phyloP scores from a whole-genome alignment of 108 stramenopile species.

The Chaetoceros tenuissimus region DNA sequence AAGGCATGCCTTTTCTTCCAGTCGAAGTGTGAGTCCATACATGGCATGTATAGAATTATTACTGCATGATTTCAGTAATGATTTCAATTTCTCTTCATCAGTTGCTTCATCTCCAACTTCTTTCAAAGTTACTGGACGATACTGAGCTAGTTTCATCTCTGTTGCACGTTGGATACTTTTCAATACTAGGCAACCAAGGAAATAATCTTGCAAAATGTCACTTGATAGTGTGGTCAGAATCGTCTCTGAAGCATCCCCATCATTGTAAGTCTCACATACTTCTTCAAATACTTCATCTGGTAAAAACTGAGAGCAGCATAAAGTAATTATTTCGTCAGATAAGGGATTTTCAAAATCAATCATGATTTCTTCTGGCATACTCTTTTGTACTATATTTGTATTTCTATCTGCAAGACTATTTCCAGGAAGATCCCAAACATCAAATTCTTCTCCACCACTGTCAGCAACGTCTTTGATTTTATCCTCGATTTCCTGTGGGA shows the following conservation, averaged over 20 bases:
- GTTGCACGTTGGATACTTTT: slow-evolving; percentile 35
- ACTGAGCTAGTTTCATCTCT: slow-evolving; percentile 15
- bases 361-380: slow-evolving; percentile 27
- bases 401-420: not conserved
- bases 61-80: not conserved
- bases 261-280: slow-evolving; percentile 15
- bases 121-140: slow-evolving; percentile 8
- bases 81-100: slow-evolving; percentile 5
- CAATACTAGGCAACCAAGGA: slow-evolving; percentile 59
- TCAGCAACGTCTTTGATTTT: slow-evolving; percentile 5
- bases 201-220: slow-evolving; percentile 45
- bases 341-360: slow-evolving; percentile 18
- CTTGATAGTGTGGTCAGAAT: slow-evolving; percentile 3
- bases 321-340: slow-evolving; percentile 60
- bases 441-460: slow-evolving; percentile 9
- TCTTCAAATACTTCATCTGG: slow-evolving; percentile 55
- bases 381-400: slow-evolving; percentile 1
- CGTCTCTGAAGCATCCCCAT: slow-evolving; percentile 16
- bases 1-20: slow-evolving; percentile 41
- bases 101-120: not conserved
- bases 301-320: slow-evolving; percentile 46
- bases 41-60: slow-evolving; percentile 20
- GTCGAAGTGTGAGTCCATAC: slow-evolving; percentile 37
- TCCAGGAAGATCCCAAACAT: slow-evolving; percentile 17
- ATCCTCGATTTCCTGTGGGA: slow-evolving; percentile 19